A percentile compares a stretch with the other conserved stretches of the same genome.
phyloP scores from a whole-genome alignment of 2,329 filamentous ascomycete species.

The Leptographium radiaticola region DNA sequence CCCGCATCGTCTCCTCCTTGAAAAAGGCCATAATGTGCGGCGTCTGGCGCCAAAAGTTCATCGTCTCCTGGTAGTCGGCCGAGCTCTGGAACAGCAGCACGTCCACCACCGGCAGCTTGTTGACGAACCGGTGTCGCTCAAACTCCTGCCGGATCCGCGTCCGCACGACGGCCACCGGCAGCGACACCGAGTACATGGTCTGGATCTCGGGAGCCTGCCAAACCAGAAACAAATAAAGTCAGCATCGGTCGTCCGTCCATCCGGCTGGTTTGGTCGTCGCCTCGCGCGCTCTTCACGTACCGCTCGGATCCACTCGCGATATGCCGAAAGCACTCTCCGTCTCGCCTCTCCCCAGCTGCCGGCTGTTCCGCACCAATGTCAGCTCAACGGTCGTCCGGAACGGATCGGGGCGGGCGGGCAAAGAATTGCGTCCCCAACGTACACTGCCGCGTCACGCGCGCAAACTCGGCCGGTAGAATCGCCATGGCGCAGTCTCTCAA shows the following conservation, averaged over 20 bases:
- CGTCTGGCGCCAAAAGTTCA: constrained; percentile 99
- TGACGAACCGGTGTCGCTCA: constrained; percentile 86
- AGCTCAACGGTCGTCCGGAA: neutral
- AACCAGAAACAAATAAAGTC: neutral
- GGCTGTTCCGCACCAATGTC: constrained; percentile 37
- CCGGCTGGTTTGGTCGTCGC: too few relatives aligned
- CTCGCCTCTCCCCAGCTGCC: constrained; percentile 82
- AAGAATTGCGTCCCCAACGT: constrained; percentile 21
- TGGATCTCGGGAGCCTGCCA: constrained; percentile 86
- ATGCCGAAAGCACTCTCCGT: constrained; percentile 72
- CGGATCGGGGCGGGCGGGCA: neutral
- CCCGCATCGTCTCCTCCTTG: constrained; percentile 65
- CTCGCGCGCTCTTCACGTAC: constrained; percentile 43
- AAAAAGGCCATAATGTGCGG: constrained; percentile 97
- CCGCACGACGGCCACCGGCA: constrained; percentile 76
- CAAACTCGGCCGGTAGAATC: constrained; percentile 88
- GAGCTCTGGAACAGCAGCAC: constrained; percentile 84
- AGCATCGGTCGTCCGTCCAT: neutral
- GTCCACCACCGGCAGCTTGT: constrained; percentile 77
- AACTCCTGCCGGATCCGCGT: constrained; percentile 95
- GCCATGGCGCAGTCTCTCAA: constrained; percentile 40
- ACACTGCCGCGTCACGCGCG: constrained; percentile 69
- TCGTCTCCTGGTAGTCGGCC: constrained; percentile 93
- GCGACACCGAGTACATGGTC: constrained; percentile 87
- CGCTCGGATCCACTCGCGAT: constrained; percentile 91